Conservation (phyloP, 2,329 filamentous ascomycete species). For the Colletotrichum sp. region DNA sequence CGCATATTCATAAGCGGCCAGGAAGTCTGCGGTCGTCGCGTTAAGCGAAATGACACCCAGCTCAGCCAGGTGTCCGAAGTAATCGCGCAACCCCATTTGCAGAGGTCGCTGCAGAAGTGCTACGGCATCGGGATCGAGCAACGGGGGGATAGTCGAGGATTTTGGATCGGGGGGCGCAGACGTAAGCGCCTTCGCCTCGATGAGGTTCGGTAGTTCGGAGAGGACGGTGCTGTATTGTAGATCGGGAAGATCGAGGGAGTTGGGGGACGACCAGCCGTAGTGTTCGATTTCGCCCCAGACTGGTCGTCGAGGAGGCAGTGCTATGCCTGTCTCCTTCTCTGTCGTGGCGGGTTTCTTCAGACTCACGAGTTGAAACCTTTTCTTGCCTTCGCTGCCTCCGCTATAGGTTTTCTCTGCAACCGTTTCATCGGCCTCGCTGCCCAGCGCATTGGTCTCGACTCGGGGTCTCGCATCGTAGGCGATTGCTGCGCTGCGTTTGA, state of each 20-base stretch:
- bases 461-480: constrained; percentile 79
- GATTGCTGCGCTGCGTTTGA: constrained; percentile 80
- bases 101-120: constrained; percentile 73
- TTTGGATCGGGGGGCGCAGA: constrained; percentile 67
- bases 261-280: constrained; percentile 85
- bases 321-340: constrained; percentile 44
- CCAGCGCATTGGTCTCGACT: constrained; percentile 40
- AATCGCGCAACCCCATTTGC: constrained; percentile 79
- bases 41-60: constrained; percentile 64
- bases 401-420: constrained; percentile 23
- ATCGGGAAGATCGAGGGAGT: constrained; percentile 74
- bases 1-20: constrained; percentile 80
- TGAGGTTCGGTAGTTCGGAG: constrained; percentile 83
- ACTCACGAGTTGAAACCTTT: constrained; percentile 26
- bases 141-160: constrained; percentile 41
- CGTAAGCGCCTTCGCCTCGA: constrained; percentile 92
- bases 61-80: constrained; percentile 72
- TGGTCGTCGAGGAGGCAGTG: constrained; percentile 55
- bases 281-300: constrained; percentile 88
- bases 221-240: constrained; percentile 86
- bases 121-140: constrained; percentile 71
- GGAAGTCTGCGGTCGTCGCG: constrained; percentile 63
- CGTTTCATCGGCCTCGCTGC: constrained; percentile 13
- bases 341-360: constrained; percentile 40
- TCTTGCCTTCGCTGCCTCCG: constrained; percentile 18